Percentiles rank a stretch among this genome's conserved stretches.
Evolutionary conservation across 2,329 filamentous ascomycete species (phyloP).

Genomic region (Elsinoe necatrix): DNA sequence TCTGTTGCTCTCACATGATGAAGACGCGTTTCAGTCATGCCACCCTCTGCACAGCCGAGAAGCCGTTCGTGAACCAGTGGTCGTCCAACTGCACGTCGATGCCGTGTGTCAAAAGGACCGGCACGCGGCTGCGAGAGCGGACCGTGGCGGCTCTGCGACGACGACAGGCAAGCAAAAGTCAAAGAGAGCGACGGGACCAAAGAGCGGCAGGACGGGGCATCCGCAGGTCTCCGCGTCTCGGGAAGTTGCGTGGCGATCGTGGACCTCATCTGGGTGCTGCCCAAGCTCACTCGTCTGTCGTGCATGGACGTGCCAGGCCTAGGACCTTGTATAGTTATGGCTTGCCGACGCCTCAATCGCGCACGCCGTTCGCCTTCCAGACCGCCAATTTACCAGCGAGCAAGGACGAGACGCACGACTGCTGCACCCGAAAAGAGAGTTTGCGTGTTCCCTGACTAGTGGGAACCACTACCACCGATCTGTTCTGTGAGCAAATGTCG

Average conservation of each 20-base stretch:
- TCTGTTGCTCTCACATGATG: background rate
- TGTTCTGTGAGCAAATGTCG: conserved; percentile 2
- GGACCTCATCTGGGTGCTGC: conserved; percentile 5
- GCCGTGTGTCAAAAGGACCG: background rate
- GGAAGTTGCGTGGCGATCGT: conserved; percentile 9
- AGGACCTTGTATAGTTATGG: background rate
- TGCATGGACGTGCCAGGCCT: conserved; percentile 7
- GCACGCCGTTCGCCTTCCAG: conserved; percentile 1
- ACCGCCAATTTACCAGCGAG: conserved; percentile 8
- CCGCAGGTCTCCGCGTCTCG: conserved; percentile 9
- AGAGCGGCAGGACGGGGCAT: conserved; percentile 4
- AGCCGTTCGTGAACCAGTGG: background rate
- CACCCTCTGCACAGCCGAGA: background rate
- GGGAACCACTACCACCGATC: conserved; percentile 7
- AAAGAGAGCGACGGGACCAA: background rate
- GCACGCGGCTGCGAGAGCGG: conserved; percentile 10
- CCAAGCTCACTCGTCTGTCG: background rate
- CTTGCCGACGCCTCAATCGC: conserved; percentile 4
- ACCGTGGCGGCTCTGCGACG: conserved; percentile 12
- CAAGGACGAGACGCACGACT: background rate
- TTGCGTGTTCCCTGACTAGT: conserved; percentile 5
- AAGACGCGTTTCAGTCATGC: background rate
- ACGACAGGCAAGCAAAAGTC: background rate
- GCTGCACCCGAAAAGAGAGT: background rate
- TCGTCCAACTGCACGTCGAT: background rate